Base-by-base conservation (phyloP, 306 rosid genomes). In the Clitoria ternatea region DNA sequence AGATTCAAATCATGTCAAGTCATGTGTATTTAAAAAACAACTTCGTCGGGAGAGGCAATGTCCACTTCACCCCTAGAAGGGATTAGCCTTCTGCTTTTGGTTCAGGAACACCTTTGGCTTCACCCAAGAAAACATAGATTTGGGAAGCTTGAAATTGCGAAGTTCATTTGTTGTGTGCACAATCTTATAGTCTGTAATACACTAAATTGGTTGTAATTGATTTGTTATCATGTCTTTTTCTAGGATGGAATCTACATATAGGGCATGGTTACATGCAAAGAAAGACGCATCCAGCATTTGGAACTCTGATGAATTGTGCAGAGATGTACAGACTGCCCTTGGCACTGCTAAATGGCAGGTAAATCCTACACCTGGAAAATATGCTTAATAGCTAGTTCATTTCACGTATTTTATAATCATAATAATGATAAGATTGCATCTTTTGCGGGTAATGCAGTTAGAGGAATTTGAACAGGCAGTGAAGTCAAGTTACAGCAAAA, bases 341-440 rank as follows among this genome's bases (percentile, higher is more conserved):
- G 95, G 98, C 67, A 94, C 98, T 66, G 79, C 98, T 78, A 90
- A 90, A 83, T 94, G 98, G 98, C 98, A 94, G 98, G 97, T 93
- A 66, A 75, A 45, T 72, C 30, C 13, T 33, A 24, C n/a, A 26
- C 61, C 40, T 49, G 3, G 48, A 10, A 23, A 24, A 33, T 49
- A 9, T 59, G 40, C 22, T 69, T 27, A 26, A 49, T 61, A 14
- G 15, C 9, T 69, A 37, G 14, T 54, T 69, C 18, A 29, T 39
- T 27, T 30, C 64, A 14, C 1, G 12, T 44, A 19, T 45, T 47
- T 13, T 61, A 59, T 63, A 48, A 42, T 49, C 18, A 11, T 27
- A 20, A 45, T 75, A 71, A 66, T 11, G 18, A 9, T 57, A 26
- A 77, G 78, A 37, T 66, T 61, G 33, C 67, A 14, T 43, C 11